Evolutionary conservation across 495 filamentous ascomycete species (phyloP).

Genomic region (Thozetella sp.): DNA sequence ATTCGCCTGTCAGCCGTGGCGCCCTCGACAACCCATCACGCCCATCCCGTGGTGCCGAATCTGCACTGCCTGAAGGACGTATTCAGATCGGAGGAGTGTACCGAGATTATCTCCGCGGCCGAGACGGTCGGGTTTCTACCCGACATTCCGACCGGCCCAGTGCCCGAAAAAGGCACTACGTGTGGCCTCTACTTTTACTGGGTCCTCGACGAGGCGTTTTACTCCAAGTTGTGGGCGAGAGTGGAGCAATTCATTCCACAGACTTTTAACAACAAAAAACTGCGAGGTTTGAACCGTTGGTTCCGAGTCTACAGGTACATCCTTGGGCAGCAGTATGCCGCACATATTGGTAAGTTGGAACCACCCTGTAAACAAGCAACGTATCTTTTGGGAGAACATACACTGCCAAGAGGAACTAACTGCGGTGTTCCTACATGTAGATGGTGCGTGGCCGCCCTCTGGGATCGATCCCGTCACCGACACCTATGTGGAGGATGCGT

Average conservation of each 20-base stretch:
- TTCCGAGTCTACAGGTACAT: constrained; percentile 40
- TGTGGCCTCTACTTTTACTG: constrained; percentile 35
- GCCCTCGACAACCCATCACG: constrained; percentile 22
- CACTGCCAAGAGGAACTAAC: no score
- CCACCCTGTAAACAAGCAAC: no score
- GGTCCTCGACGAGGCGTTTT: constrained; percentile 32
- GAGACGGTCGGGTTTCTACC: constrained; percentile 37
- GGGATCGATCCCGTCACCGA: constrained; percentile 22
- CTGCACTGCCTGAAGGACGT: constrained; percentile 31
- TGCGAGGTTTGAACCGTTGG: constrained; percentile 30
- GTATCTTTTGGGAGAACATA: no score
- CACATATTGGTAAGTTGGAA: constrained; percentile 16
- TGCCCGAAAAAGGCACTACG: neutral
- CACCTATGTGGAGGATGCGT: constrained; percentile 33
- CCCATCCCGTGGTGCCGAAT: constrained; percentile 31
- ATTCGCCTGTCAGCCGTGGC: neutral
- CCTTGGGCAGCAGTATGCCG: constrained; percentile 36
- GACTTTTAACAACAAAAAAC: constrained; percentile 22
- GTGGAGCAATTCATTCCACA: constrained; percentile 28
- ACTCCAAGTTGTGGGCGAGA: constrained; percentile 26
- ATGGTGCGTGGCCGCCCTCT: constrained; percentile 39
- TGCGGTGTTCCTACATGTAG: no score
- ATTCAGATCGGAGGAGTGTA: constrained; percentile 28
- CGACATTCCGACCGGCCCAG: constrained; percentile 28
- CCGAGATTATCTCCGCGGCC: constrained; percentile 32